phyloP scores from a whole-genome alignment of 23 red algal species.

The Porphyridium purpureum region DNA sequence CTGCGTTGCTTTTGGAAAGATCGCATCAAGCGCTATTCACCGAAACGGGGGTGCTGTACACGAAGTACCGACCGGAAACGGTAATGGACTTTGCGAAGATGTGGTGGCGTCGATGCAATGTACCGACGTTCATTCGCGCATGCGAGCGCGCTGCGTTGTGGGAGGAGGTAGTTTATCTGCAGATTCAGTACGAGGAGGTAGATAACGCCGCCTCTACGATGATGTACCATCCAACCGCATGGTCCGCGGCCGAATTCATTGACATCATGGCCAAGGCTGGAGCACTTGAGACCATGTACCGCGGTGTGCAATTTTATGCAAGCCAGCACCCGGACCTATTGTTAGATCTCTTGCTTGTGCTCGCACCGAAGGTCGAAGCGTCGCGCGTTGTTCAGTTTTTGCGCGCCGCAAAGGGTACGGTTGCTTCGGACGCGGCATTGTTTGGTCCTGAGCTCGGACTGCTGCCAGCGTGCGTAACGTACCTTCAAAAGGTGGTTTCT shows the following conservation, averaged over 20 bases:
- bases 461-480: too few species aligned
- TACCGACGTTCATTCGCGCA: slow-evolving; percentile 51
- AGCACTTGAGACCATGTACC: slow-evolving; percentile 58
- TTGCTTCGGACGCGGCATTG: background rate
- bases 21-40: slow-evolving; percentile 84
- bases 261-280: slow-evolving; percentile 69
- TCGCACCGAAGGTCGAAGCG: slow-evolving; percentile 55
- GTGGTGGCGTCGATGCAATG: slow-evolving; percentile 56
- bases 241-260: slow-evolving; percentile 35
- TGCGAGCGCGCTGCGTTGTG: slow-evolving; percentile 51
- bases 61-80: slow-evolving; percentile 56
- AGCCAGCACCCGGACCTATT: slow-evolving; percentile 71
- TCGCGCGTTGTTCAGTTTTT: slow-evolving; percentile 20
- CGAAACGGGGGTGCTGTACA: slow-evolving; percentile 59
- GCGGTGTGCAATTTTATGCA: slow-evolving; percentile 74
- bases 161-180: slow-evolving; percentile 60
- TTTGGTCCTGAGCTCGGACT: too few species aligned
- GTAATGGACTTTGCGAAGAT: slow-evolving; percentile 68
- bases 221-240: slow-evolving; percentile 86
- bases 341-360: slow-evolving; percentile 42
- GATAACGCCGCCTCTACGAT: slow-evolving; percentile 69
- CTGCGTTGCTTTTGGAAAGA: slow-evolving; percentile 39
- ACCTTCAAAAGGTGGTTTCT: background rate
- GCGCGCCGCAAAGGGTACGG: background rate
- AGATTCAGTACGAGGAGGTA: slow-evolving; percentile 70